Evolutionary conservation across 1,284 basidiomycete genomes (phyloP).

Genomic region (Pisolithus thermaeus): DNA sequence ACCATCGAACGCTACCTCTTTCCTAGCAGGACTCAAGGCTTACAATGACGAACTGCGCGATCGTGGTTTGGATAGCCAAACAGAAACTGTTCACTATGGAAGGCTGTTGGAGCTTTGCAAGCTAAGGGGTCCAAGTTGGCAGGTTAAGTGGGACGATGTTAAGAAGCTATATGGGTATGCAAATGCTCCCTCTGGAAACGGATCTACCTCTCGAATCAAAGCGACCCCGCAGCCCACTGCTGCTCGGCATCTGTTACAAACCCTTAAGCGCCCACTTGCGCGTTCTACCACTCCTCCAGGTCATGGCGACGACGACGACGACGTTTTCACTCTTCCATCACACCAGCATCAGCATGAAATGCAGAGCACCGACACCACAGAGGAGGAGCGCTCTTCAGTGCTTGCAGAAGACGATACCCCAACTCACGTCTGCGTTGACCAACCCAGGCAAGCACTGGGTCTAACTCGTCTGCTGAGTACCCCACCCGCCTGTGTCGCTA

Average conservation of each 20-base stretch:
- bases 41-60: conserved; percentile 72
- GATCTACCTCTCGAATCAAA: conserved; percentile 8
- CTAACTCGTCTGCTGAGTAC: conserved; percentile 14
- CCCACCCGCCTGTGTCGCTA: conserved; percentile 17
- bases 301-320: conserved; percentile 35
- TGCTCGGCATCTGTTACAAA: conserved; percentile 11
- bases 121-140: conserved; percentile 69
- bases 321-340: conserved; percentile 42
- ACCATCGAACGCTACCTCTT: conserved; percentile 59
- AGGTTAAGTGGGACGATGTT: conserved; percentile 67
- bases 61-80: conserved; percentile 66
- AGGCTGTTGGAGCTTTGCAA: conserved; percentile 75
- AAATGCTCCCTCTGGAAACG: conserved; percentile 5
- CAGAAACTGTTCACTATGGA: conserved; percentile 74
- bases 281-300: conserved; percentile 22
- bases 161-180: conserved; percentile 50
- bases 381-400: conserved; percentile 13
- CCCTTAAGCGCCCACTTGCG: conserved; percentile 14
- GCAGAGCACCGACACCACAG: conserved; percentile 19
- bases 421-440: conserved; percentile 3
- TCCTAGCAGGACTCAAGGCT: conserved; percentile 72
- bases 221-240: conserved; percentile 10
- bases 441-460: conserved; percentile 20
- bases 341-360: conserved; percentile 34
- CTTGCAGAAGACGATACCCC: conserved; percentile 21